Evolutionary conservation across 2,329 filamentous ascomycete species (phyloP).

Genomic region (Xylariaceae sp.): DNA sequence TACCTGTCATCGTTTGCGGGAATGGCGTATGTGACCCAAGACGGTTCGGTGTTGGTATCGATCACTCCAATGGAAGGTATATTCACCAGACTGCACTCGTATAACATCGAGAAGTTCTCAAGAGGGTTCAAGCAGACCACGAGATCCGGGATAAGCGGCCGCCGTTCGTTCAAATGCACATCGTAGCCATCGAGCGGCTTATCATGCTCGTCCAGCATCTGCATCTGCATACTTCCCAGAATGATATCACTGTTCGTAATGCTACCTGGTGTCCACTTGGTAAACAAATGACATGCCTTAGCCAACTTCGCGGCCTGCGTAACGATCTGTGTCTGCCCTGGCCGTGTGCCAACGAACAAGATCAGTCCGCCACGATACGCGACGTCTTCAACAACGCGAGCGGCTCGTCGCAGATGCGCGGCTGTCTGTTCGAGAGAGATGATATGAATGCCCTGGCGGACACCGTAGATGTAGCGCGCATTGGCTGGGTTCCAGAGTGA

Average conservation of each 20-base stretch:
- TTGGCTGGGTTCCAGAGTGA: conserved; percentile 94
- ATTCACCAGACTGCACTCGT: conserved; percentile 83
- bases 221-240: conserved; percentile 62
- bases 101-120: conserved; percentile 86
- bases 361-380: conserved; percentile 78
- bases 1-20: conserved; percentile 95
- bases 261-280: conserved; percentile 84
- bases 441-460: conserved; percentile 84
- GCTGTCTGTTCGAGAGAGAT: conserved; percentile 88
- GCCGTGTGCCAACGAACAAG: conserved; percentile 83
- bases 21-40: conserved; percentile 93
- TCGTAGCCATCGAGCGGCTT: conserved; percentile 57
- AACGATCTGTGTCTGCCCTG: conserved; percentile 75
- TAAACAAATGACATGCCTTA: conserved; percentile 81
- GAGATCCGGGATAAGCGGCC: conserved; percentile 77
- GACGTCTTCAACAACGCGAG: conserved; percentile 87
- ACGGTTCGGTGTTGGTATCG: conserved; percentile 88
- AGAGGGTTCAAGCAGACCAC: conserved; percentile 89
- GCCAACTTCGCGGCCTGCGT: conserved; percentile 76
- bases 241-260: conserved; percentile 94
- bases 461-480: conserved; percentile 88
- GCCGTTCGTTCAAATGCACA: conserved; percentile 55
- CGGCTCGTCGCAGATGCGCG: conserved; percentile 83
- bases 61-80: conserved; percentile 94
- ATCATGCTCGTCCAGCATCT: conserved; percentile 76